Evolutionary conservation across 2,329 filamentous ascomycete genomes (phyloP), one percentile per base, ranked within the genome.

Genomic region (Dendryphion nanum): DNA sequence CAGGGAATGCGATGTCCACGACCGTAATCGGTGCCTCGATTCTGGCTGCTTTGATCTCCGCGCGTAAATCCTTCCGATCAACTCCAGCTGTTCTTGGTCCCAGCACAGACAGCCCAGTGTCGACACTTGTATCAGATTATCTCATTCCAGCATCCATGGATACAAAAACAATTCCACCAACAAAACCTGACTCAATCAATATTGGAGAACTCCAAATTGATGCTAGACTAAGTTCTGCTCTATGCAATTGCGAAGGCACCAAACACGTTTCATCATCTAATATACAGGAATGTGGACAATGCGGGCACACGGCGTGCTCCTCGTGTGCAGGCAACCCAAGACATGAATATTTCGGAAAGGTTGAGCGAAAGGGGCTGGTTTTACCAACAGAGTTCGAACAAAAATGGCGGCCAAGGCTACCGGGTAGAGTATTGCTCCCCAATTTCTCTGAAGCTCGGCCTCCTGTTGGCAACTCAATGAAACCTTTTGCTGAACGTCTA

Each of bases 1-100:
- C 84, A 2, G 86, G 86, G 0, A 91, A 93, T 57, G 86, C 86
- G 0, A 91, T 91, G 86, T 81, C 78, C 1, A 80, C 79, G 0
- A 85, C 86, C 0, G 83, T 89, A 1, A 79, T 89, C 7, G 83
- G 82, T 3, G 72, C 77, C 2, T 76, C 78, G 0, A 73, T 86
- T 1, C 51, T 87, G 2, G 69, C 79, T 2, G 74, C 79, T 0
- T 59, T 90, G 1, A 73, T 81, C 4, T 24, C 55, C 62, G 17
- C 61, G 15, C 15, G 10, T 12, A 37, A 38, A 21, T 16, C 10
- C 10, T 33, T 16, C n/a, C 23, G 23, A 26, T n/a, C 8, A n/a
- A 26, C 23, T 8, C n/a, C 23, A n/a, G n/a, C n/a, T n/a, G n/a
- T n/a, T n/a, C n/a, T n/a, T n/a, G n/a, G n/a, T n/a, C n/a, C n/a